Evolutionary conservation across 768 basidiomycete species (phyloP), one percentile per base, ranked within the genome.

Genomic region (Thelephora ganbajun): DNA sequence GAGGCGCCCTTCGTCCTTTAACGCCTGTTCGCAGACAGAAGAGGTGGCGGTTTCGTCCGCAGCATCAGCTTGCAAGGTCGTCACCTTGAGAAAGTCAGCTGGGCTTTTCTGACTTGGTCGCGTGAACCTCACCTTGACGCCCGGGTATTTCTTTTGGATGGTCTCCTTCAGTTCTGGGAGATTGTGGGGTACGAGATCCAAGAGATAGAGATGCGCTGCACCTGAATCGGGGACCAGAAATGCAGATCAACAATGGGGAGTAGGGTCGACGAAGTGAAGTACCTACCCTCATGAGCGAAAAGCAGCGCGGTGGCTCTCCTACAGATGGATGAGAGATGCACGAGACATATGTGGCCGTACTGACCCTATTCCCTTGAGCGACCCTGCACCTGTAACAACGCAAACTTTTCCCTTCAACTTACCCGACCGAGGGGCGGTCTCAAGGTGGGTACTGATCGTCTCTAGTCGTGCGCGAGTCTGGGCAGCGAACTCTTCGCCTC

Each of bases 281-380:
- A 26, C 62, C 30, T 43, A 80, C 87, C 84, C 77, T 89, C 81
- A 58, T 86, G 83, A 14, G 87, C 88, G 57, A 79, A 89, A 20
- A 76, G 69, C 37, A 87, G 57, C 14, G 86, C 74, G 5, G 81
- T 59, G 12, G 85, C 84, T 50, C 84, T 81, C 41, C 85, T 89
- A 26, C 14, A 5, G 33, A 41, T 34, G 6, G 45, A 22, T 41
- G 42, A 18, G 47, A 18, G 33, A 16, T 12, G 35, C 5, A 26
- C n/a, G 33, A 16, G 23, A 41, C 9, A 14, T 14, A 14, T 1
- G 4, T 2, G 39, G 12, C 14, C 4, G 22, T 18, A 49, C 76
- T 54, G 64, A 92, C 83, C 92, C 92, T 51, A 96, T 96, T 14
- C 92, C 92, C 59, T 82, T 80, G 54, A 83, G 59, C 16, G 88